Conservation (phyloP, 1,139 yeast species). For the Candida anutae region DNA sequence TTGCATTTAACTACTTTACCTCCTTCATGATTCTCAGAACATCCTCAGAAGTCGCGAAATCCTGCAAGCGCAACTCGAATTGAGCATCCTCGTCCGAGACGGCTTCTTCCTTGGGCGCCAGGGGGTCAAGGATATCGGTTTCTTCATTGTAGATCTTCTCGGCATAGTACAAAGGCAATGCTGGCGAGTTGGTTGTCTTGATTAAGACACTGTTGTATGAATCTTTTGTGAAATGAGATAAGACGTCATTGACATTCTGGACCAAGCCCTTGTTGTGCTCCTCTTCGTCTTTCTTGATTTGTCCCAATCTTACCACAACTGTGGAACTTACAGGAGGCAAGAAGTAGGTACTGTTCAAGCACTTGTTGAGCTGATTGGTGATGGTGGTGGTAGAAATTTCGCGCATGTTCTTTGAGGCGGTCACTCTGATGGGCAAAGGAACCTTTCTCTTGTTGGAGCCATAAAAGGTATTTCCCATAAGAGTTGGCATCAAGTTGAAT, state of each 20-base stretch:
- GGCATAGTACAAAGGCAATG: conserved; percentile 73
- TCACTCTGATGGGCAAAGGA: conserved; percentile 64
- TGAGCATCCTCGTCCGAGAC: conserved; percentile 36
- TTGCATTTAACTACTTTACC: too few species aligned
- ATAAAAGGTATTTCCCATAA: conserved; percentile 76
- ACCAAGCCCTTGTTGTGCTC: conserved; percentile 24
- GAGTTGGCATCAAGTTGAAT: conserved; percentile 70
- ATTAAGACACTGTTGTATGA: conserved; percentile 54
- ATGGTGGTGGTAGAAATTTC: conserved; percentile 51
- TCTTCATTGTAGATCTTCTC: conserved; percentile 45
- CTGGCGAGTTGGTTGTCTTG: conserved; percentile 68
- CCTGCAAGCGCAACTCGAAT: conserved; percentile 73
- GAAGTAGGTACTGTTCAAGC: conserved; percentile 52
- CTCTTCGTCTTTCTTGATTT: conserved; percentile 28
- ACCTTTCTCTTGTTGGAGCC: conserved; percentile 44
- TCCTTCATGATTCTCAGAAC: conserved; percentile 38
- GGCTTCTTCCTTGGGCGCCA: conserved; percentile 21
- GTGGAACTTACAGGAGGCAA: conserved; percentile 72
- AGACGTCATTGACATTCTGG: conserved; percentile 52
- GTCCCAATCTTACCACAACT: conserved; percentile 62
- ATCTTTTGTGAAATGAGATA: conserved; percentile 38
- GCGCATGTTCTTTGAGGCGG: conserved; percentile 24
- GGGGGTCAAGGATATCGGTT: conserved; percentile 18
- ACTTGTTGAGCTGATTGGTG: conserved; percentile 51
- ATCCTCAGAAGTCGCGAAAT: conserved; percentile 70